Percentiles rank a stretch among this genome's conserved stretches.
Conservation (phyloP, 2,329 filamentous ascomycete genomes). For the Sclerotinia subarctica region DNA sequence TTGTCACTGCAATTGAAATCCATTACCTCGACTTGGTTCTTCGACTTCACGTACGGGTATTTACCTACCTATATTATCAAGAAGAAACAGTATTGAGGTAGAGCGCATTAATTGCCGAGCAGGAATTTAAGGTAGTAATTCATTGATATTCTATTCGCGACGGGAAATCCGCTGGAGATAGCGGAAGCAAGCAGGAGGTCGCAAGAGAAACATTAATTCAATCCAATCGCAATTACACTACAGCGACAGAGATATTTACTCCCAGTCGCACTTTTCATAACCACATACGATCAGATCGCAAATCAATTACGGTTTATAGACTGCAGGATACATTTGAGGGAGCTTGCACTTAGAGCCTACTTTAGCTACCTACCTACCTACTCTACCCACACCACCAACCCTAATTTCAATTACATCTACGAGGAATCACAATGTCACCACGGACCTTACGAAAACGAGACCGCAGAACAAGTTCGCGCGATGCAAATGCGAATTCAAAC, state of each 20-base stretch:
- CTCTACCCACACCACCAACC: not conserved
- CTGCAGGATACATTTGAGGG: no score
- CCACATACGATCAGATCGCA: not conserved
- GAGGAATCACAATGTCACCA: not conserved
- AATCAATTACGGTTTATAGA: no score
- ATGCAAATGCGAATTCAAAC: not conserved
- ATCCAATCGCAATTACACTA: not conserved
- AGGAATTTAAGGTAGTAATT: not conserved
- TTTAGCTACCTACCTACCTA: not conserved
- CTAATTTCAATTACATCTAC: not conserved
- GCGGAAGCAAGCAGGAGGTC: not conserved
- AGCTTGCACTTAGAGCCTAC: not conserved
- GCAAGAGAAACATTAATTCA: not conserved
- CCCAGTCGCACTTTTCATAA: no score
- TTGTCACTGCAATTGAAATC: not conserved
- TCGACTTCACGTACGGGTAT: no score
- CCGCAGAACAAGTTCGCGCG: not conserved
- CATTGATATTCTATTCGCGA: no score
- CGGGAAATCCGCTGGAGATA: not conserved
- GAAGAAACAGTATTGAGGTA: not conserved
- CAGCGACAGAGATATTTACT: not conserved
- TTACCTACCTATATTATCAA: not conserved
- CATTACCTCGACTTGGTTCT: no score
- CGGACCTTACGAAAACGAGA: conserved; percentile 6
- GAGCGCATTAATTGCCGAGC: not conserved